Percentiles rank a stretch among this genome's conserved stretches.
phyloP scores from a whole-genome alignment of 2,329 filamentous ascomycete genomes.

The Xylaria sp. region DNA sequence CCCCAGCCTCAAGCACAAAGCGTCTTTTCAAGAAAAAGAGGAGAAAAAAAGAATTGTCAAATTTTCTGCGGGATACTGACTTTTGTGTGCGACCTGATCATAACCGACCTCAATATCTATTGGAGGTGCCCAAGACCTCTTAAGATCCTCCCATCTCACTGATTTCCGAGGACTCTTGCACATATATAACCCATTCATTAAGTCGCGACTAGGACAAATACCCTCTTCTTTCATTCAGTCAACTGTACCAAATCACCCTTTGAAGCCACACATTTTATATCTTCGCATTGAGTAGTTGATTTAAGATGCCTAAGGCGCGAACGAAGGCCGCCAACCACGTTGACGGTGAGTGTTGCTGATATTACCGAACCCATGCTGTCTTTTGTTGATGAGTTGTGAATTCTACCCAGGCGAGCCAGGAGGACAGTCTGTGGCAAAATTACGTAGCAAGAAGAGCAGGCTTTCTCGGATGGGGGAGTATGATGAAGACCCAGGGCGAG shows the following conservation, averaged over 20 bases:
- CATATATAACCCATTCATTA: no score
- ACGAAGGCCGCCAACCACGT: not conserved
- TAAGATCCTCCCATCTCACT: not conserved
- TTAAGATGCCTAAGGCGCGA: conserved; percentile 23
- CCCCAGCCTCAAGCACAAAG: not conserved
- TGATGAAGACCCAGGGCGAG: conserved; percentile 45
- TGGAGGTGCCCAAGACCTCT: no score
- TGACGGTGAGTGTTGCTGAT: conserved; percentile 27
- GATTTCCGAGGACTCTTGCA: not conserved
- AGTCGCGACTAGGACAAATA: no score
- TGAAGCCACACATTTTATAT: not conserved
- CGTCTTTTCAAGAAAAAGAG: not conserved
- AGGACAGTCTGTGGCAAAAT: conserved; percentile 24
- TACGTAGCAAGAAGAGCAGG: conserved; percentile 36
- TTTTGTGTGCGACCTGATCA: not conserved
- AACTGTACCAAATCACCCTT: not conserved
- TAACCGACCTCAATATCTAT: not conserved
- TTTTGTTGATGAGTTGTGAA: conserved; percentile 16
- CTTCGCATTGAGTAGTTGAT: not conserved
- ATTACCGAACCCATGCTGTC: not conserved
- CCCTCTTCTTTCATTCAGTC: not conserved
- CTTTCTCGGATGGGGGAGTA: conserved; percentile 48
- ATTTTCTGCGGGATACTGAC: not conserved
- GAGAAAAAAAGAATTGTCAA: no score
- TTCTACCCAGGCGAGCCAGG: conserved; percentile 34